Evolutionary conservation across 179 eudicot species (phyloP), one percentile per base, ranked within the genome.

Genomic region (Beta lomatogona): DNA sequence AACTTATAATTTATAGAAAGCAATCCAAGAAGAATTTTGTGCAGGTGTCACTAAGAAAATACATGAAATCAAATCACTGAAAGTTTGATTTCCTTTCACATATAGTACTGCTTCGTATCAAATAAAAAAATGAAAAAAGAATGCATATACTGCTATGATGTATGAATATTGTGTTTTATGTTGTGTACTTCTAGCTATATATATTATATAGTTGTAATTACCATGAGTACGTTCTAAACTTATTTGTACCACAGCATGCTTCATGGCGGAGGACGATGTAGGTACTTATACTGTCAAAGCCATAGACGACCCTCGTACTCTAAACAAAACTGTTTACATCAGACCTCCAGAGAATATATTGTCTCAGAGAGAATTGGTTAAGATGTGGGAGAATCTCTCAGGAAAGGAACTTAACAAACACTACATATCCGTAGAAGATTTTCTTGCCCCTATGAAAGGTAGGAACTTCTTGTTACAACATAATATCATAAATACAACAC

Each of bases 271-370:
- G 77, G 91, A 91, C 8, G 95, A 93, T 74, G 82, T 93, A 4
- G 95, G 92, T 0, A 83, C 85, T 14, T 93, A 93, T 79, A 72
- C 92, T 2, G 82, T 91, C 25, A 91, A 93, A 68, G 84, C 88
- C 2, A 89, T 91, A 11, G 94, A 93, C 50, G 98, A 93, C 73
- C 92, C 91, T 14, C 89, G 97, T 22, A 88, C 92, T 6, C 64
- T 89, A 50, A 91, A 93, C 81, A 92, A 91, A 80, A 93, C 96
- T 5, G 36, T 93, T 9, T 85, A 91, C 85, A 67, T 92, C 6
- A 86, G 92, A 65, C 96, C 97, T 4, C 89, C 89, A 0, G 87
- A 89, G 63, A 93, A 93, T 83, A 82, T 85, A 18, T 76, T 89
- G 11, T 83, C 92, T 45, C 97, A 93, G 28, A 84, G 82, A 16